Base-by-base conservation (phyloP, 2,329 filamentous ascomycete species). In the Proliferodiscus dingleyae region DNA sequence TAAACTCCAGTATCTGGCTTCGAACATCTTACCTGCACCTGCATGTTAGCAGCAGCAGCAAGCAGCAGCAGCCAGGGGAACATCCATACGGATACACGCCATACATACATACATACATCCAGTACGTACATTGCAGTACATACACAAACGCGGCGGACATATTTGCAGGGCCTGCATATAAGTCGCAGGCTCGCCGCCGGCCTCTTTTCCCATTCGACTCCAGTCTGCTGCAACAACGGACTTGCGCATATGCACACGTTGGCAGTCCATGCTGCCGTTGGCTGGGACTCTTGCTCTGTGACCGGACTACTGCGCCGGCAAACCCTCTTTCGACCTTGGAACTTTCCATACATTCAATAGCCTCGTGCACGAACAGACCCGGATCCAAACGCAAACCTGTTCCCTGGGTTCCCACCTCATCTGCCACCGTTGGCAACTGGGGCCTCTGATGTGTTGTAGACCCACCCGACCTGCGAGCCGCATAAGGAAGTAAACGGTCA, bases 171-270 rank as follows among this genome's bases (percentile, higher is more conserved):
- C 30, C 24, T 26, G 24, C 32, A 34, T 37, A 15, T 37, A 9
- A 4, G 11, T 21, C 15, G 15, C 30, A 37, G 41, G 37, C 41
- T 30, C 32, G 30, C 30, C 15, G 30, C 30, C 30, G 30, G 5
- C 30, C 13, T 33, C 30, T 16, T 33, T 33, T 33, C 30, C 30
- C n/a, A 16, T 33, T 18, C 24, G 30, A 43, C 32, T 28, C 13
- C 21, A 32, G n/a, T 16, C 40, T 26, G 24, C 16, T 11, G 21
- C 26, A 34, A 33, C 40, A 32, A n/a, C 26, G 24, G 24, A 11
- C 19, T 6, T 16, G 18, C 23, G 38, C 44, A 46, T 42, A 41
- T 46, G 39, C 38, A 42, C 45, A 46, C 39, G 23, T 42, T 41
- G 29, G 23, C 13, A 37, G 13, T 21, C 30, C 10, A 13, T 32